Evolutionary conservation across 2,329 filamentous ascomycete genomes (phyloP), one percentile per base, ranked within the genome.

Genomic region (Acrocalymma vagum): DNA sequence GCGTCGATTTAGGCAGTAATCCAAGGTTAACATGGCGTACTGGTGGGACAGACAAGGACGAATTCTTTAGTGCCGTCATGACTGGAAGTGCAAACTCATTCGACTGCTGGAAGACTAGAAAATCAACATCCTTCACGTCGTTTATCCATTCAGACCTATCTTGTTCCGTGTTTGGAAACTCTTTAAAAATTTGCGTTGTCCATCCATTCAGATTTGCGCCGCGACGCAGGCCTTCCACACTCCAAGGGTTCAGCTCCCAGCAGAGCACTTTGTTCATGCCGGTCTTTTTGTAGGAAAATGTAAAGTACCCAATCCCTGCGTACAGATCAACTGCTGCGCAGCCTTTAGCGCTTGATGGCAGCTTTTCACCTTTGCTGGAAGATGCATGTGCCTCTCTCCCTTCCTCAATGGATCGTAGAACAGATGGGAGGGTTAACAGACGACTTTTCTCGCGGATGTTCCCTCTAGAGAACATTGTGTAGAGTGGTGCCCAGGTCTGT

Each of bases 401-500:
- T 47, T 74, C 67, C 10, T 39, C 55, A 6, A 63, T 57, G 9
- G 59, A 55, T 22, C 48, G 18, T 0, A 20, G 6, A 1, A 74
- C 59, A 6, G 62, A 60, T 6, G 72, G 65, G 1, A 79, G 52
- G 0, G 64, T 65, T 4, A 95, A 70, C 1, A 96, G 71, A 9
- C 93, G 78, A 1, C 87, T 84, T 66, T 96, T 97, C 71, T 97
- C 93, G 34, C 85, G 87, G 44, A 96, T 77, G 68, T 96, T 97
- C 3, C 93, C 92, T 1, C 91, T 82, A 48, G 87, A 91, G 67
- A 97, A 97, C 92, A 96, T 96, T 17, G 91, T 95, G 78, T 90
- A 92, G 1, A 85, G 72, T 10, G 93, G 93, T 1, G 91, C 88
- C 92, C 92, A 97, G 2, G 81, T 85, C 72, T 97, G 93, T 23